Evolutionary conservation across 768 basidiomycete genomes (phyloP).

Genomic region (Imleria badia): DNA sequence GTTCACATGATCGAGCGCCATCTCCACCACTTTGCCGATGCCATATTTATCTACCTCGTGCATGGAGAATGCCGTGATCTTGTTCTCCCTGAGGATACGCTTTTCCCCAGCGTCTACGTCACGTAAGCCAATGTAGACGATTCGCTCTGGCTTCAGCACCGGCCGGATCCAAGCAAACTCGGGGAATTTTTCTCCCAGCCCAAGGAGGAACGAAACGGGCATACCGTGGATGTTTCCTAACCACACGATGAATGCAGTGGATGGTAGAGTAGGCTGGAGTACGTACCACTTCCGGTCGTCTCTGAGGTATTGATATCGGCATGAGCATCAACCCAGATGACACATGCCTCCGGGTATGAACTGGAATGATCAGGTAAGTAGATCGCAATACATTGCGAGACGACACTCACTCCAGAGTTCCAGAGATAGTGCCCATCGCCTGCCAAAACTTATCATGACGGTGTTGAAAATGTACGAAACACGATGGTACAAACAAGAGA

Average conservation of each 20-base stretch:
- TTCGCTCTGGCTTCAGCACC: constrained; percentile 62
- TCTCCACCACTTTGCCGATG: constrained; percentile 92
- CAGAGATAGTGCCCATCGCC: constrained; percentile 94
- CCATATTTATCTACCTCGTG: constrained; percentile 87
- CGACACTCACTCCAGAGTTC: constrained; percentile 66
- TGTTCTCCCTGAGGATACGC: constrained; percentile 73
- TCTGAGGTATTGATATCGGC: constrained; percentile 93
- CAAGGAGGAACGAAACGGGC: constrained; percentile 91
- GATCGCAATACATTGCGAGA: background rate
- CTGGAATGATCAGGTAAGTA: constrained; percentile 36
- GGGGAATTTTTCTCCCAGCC: constrained; percentile 38
- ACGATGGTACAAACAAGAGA: constrained; percentile 61
- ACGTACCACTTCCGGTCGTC: constrained; percentile 70
- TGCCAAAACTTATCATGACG: constrained; percentile 21
- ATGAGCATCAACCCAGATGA: constrained; percentile 97
- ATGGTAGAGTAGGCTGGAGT: background rate
- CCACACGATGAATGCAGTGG: background rate
- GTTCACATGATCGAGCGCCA: constrained; percentile 95
- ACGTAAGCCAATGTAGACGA: constrained; percentile 97
- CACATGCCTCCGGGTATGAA: constrained; percentile 74
- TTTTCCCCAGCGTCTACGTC: constrained; percentile 92
- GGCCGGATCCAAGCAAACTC: constrained; percentile 64
- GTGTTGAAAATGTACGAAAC: constrained; percentile 2
- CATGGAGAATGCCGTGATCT: constrained; percentile 89
- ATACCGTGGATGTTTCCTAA: constrained; percentile 96